phyloP scores from a whole-genome alignment of 2,329 filamentous ascomycete species.

The Colletotrichum phormii region DNA sequence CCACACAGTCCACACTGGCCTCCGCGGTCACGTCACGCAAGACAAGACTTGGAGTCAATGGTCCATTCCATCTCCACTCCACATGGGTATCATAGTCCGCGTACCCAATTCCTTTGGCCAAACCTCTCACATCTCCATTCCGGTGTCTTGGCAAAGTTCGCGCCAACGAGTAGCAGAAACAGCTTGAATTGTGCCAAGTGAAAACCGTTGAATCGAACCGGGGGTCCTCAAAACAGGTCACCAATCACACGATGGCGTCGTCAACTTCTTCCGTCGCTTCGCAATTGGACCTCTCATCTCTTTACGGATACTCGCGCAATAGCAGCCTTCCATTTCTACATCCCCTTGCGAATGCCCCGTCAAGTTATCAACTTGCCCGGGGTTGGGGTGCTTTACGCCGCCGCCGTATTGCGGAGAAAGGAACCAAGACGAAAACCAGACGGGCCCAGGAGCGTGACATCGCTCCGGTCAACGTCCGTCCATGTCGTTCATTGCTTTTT shows the following conservation, averaged over 20 bases:
- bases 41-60: constrained; percentile 1
- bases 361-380: neutral
- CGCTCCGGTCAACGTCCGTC: constrained; percentile 27
- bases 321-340: neutral
- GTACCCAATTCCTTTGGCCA: neutral
- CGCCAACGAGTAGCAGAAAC: constrained; percentile 17
- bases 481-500: neutral
- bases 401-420: constrained; percentile 21
- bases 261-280: neutral
- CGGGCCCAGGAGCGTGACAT: constrained; percentile 19
- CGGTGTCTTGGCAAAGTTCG: constrained; percentile 19
- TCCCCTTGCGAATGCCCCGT: no score
- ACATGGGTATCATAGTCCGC: constrained; percentile 3
- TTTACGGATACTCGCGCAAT: neutral
- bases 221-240: neutral
- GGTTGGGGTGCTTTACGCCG: neutral
- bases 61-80: neutral
- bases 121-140: neutral
- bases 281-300: neutral
- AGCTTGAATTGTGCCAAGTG: constrained; percentile 28
- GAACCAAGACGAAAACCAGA: neutral
- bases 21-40: constrained; percentile 7
- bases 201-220: constrained; percentile 9
- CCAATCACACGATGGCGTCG: constrained; percentile 19
- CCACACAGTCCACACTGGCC: neutral